A percentile compares a stretch with the other conserved stretches of the same genome.
These are phyloP conservation scores for Rosa rugosa DNA, from an alignment of 306 rosid species.

Conservation along the genomic window DNA sequence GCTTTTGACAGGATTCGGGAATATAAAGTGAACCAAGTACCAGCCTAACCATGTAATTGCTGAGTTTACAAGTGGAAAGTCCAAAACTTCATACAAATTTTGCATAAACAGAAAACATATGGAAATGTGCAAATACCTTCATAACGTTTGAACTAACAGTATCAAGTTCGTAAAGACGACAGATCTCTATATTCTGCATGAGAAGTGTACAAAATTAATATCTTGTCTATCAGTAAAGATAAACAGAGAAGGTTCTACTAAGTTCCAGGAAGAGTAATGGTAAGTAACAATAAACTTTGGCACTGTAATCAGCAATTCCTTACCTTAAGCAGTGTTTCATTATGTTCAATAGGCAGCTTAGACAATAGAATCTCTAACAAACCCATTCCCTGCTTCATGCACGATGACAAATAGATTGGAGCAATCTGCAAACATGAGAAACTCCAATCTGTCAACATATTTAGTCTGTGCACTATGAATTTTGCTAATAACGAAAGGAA, in stretches of 20 bases:
- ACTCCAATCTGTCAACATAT: constrained; percentile 21
- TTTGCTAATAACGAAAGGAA: background rate
- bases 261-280: constrained; percentile 13
- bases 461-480: background rate
- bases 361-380: constrained; percentile 71
- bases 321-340: constrained; percentile 78
- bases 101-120: background rate
- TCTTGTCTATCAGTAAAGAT: constrained; percentile 27
- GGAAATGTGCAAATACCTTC: constrained; percentile 53
- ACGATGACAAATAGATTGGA: constrained; percentile 91
- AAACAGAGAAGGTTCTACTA: constrained; percentile 12
- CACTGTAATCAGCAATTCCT: constrained; percentile 4
- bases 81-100: background rate
- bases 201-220: constrained; percentile 6
- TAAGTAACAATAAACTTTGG: constrained; percentile 22
- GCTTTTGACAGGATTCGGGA: background rate
- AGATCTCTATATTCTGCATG: constrained; percentile 84
- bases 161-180: constrained; percentile 80
- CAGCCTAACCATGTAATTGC: background rate
- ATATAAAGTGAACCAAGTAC: background rate
- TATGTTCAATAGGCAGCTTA: constrained; percentile 74
- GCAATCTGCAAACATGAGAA: constrained; percentile 68
- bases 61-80: background rate
- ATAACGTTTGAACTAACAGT: constrained; percentile 67
- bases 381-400: constrained; percentile 92